Evolutionary conservation across 257 asterid genomes (phyloP).

Genomic region (Lycium barbarum): DNA sequence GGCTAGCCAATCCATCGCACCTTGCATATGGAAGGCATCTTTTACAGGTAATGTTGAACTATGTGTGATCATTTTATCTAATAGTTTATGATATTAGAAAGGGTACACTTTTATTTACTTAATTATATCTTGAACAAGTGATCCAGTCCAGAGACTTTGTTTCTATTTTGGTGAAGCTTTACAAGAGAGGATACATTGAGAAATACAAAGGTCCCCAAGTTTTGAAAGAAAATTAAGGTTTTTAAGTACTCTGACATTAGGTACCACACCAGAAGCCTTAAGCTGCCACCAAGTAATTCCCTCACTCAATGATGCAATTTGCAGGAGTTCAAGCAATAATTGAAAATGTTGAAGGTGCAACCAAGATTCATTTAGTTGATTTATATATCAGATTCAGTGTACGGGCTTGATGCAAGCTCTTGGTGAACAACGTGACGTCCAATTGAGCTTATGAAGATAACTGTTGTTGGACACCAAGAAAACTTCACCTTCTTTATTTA

Average conservation of each 20-base stretch:
- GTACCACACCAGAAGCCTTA: slow-evolving; percentile 51
- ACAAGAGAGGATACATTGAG: slow-evolving; percentile 46
- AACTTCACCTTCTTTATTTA: slow-evolving; percentile 38
- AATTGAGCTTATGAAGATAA: slow-evolving; percentile 22
- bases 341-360: slow-evolving; percentile 45
- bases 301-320: slow-evolving; percentile 56
- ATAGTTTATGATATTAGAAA: not conserved
- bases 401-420: slow-evolving; percentile 71
- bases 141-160: slow-evolving; percentile 61
- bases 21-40: slow-evolving; percentile 52
- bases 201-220: slow-evolving; percentile 34
- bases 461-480: slow-evolving; percentile 32
- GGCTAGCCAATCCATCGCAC: slow-evolving; percentile 47
- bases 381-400: slow-evolving; percentile 71
- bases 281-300: slow-evolving; percentile 60
- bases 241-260: slow-evolving; percentile 42
- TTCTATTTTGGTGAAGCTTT: slow-evolving; percentile 62
- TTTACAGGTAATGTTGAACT: slow-evolving; percentile 35
- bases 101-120: not conserved
- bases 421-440: slow-evolving; percentile 35
- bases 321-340: slow-evolving; percentile 62
- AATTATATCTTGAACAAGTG: slow-evolving; percentile 37
- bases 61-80: too few species aligned
- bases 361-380: slow-evolving; percentile 65
- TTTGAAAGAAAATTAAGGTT: slow-evolving; percentile 15